Evolutionary conservation across 495 filamentous ascomycete genomes (phyloP).

Genomic region (Halenospora varia): DNA sequence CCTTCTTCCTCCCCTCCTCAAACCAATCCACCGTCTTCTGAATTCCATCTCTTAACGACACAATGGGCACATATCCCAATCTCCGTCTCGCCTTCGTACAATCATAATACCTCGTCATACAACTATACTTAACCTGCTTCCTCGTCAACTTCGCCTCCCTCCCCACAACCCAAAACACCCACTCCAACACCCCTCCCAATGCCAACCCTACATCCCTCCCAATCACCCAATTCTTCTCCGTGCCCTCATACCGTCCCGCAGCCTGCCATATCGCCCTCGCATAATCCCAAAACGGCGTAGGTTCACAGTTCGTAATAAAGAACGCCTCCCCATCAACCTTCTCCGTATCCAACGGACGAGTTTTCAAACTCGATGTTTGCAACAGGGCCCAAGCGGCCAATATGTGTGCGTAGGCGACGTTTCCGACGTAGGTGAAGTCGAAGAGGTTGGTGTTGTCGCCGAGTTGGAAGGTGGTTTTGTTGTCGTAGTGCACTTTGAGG

Average conservation of each 20-base stretch:
- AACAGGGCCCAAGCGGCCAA: conserved; percentile 72
- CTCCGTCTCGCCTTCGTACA: conserved; percentile 78
- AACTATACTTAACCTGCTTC: conserved; percentile 68
- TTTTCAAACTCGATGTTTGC: conserved; percentile 46
- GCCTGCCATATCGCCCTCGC: conserved; percentile 72
- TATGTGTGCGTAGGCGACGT: conserved; percentile 71
- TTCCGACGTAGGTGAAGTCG: conserved; percentile 79
- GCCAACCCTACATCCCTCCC: conserved; percentile 56
- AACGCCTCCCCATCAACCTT: conserved; percentile 91
- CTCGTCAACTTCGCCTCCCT: conserved; percentile 73
- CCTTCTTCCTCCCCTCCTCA: conserved; percentile 48
- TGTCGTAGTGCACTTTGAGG: conserved; percentile 57
- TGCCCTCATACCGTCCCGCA: conserved; percentile 58
- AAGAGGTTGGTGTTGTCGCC: conserved; percentile 86
- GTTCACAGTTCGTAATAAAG: conserved; percentile 89
- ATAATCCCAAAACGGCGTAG: conserved; percentile 96
- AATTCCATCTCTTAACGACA: conserved; percentile 72
- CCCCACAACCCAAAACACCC: conserved; percentile 59
- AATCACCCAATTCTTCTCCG: conserved; percentile 67
- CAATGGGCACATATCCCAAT: conserved; percentile 70
- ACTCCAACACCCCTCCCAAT: conserved; percentile 68
- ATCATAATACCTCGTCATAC: conserved; percentile 83
- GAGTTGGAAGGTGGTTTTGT: conserved; percentile 75
- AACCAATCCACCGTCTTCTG: conserved; percentile 63
- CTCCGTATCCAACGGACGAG: conserved; percentile 65